Percentiles rank a stretch among this genome's conserved stretches.
Evolutionary conservation across 768 basidiomycete species (phyloP).

Genomic region (Psilocybe tampanensis): DNA sequence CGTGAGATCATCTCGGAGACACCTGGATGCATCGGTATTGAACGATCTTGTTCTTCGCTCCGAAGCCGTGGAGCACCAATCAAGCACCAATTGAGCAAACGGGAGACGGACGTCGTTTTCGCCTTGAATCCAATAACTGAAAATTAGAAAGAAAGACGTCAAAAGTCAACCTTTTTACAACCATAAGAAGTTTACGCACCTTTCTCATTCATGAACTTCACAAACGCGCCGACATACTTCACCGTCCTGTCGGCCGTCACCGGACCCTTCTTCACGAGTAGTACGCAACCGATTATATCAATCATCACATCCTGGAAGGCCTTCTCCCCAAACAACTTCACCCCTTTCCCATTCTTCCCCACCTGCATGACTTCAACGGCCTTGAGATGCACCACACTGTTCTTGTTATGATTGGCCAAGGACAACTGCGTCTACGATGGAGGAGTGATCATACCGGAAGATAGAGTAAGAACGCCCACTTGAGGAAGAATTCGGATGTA

Average conservation of each 20-base stretch:
- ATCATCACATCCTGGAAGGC: constrained; percentile 78
- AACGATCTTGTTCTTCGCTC: constrained; percentile 89
- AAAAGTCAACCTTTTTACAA: not conserved
- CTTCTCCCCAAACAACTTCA: constrained; percentile 73
- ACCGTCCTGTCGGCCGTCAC: constrained; percentile 78
- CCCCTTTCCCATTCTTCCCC: constrained; percentile 39
- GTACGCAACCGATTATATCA: constrained; percentile 68
- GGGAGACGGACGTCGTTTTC: constrained; percentile 40
- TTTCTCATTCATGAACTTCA: constrained; percentile 81
- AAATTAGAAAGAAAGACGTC: not conserved
- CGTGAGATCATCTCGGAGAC: constrained; percentile 86
- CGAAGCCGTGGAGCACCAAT: constrained; percentile 83
- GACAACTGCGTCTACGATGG: constrained; percentile 80
- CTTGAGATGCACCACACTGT: constrained; percentile 79
- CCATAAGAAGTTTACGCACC: constrained; percentile 50
- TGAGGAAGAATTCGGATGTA: too few species aligned
- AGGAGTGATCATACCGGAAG: too few species aligned
- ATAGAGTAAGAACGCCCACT: too few species aligned
- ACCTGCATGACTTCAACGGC: constrained; percentile 57
- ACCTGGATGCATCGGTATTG: constrained; percentile 81
- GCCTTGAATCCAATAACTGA: constrained; percentile 33
- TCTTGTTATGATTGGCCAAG: constrained; percentile 91
- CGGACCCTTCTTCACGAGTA: constrained; percentile 87
- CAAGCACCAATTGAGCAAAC: constrained; percentile 69
- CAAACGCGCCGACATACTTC: constrained; percentile 86